Evolutionary conservation across 2,329 filamentous ascomycete genomes (phyloP).

Genomic region (Ramularia collo-cygni): DNA sequence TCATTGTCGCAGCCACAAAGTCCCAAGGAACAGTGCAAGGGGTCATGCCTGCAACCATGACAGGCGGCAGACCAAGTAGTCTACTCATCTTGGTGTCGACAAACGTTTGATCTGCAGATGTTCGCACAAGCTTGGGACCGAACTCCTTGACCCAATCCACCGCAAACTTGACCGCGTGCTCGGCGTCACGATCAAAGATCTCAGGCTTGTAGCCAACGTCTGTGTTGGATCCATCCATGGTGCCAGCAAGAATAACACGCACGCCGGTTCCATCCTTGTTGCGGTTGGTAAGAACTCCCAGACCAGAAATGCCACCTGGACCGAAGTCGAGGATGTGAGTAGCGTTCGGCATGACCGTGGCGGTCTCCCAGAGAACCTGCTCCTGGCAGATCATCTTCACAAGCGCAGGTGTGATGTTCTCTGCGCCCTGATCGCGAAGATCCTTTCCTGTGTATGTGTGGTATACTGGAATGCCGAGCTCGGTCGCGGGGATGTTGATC

Average conservation of each 20-base stretch:
- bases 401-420: conserved; percentile 78
- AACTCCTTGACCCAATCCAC: conserved; percentile 98
- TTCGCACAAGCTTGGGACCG: conserved; percentile 85
- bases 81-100: conserved; percentile 96
- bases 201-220: conserved; percentile 98
- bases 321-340: conserved; percentile 97
- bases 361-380: conserved; percentile 91
- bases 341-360: conserved; percentile 81
- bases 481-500: conserved; percentile 64
- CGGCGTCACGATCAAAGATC: conserved; percentile 91
- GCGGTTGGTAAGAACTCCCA: conserved; percentile 91
- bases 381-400: conserved; percentile 92
- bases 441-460: conserved; percentile 87
- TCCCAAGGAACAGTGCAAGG: conserved; percentile 84
- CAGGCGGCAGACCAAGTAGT: conserved; percentile 72
- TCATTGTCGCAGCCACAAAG: conserved; percentile 88
- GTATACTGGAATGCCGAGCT: conserved; percentile 77
- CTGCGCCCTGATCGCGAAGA: conserved; percentile 57
- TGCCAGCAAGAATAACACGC: conserved; percentile 86
- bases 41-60: conserved; percentile 93
- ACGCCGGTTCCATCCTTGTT: conserved; percentile 99
- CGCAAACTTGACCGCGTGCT: conserved; percentile 89
- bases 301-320: conserved; percentile 90
- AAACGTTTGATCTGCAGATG: conserved; percentile 78
- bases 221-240: conserved; percentile 80